These are phyloP conservation scores for Rubroshorea leprosula DNA, from an alignment of 345 rosid species.

Conservation along the genomic window DNA sequence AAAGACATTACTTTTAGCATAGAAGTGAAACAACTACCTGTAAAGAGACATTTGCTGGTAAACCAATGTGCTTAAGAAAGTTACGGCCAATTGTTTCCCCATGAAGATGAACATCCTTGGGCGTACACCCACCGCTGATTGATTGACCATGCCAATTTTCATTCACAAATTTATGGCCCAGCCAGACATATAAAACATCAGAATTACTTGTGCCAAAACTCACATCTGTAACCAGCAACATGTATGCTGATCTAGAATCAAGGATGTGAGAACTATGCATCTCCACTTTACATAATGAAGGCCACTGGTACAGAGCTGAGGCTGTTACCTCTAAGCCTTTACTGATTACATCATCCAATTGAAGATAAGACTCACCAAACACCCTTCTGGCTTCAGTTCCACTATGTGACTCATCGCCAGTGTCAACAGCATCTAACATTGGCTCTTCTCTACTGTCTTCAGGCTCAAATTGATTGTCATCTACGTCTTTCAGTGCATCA, in stretches of 20 bases:
- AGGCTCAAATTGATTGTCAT: conserved; percentile 18
- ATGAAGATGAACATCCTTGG: conserved; percentile 13
- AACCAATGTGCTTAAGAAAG: conserved; percentile 27
- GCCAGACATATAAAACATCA: conserved; percentile 33
- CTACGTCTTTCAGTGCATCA: conserved; percentile 31
- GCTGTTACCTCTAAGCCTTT: conserved; percentile 10
- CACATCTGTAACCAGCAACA: conserved; percentile 24
- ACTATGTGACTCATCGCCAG: conserved; percentile 14
- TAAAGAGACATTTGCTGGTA: conserved; percentile 20
- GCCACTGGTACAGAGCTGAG: conserved; percentile 33
- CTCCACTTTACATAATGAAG: conserved; percentile 27
- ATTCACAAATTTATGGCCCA: conserved; percentile 18
- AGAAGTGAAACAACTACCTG: conserved; percentile 26
- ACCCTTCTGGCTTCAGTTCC: conserved; percentile 20
- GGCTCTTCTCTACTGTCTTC: conserved; percentile 30
- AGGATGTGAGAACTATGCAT: conserved; percentile 19
- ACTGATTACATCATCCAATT: conserved; percentile 2
- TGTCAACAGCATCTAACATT: conserved; percentile 28
- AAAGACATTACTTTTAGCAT: background rate
- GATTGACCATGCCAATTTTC: conserved; percentile 15
- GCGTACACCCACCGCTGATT: conserved; percentile 6
- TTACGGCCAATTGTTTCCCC: conserved; percentile 24
- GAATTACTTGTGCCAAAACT: conserved; percentile 7
- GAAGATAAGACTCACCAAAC: conserved; percentile 2
- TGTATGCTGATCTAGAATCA: conserved; percentile 31